These are phyloP conservation scores for Epichloe baconii DNA, from an alignment of 2,329 filamentous ascomycete genomes.

Conservation along the genomic window DNA sequence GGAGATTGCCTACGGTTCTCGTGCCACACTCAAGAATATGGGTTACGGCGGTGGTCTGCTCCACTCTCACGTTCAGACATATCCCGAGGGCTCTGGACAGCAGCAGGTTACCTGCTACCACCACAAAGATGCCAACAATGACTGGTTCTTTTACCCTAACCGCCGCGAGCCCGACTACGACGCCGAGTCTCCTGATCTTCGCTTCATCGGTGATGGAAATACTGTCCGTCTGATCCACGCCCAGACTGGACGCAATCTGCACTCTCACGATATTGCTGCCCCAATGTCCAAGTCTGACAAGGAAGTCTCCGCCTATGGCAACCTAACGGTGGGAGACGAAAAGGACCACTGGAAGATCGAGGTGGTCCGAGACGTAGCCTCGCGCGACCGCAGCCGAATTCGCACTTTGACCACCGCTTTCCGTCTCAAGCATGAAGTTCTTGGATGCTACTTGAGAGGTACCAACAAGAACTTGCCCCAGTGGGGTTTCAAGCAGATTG, in stretches of 20 bases:
- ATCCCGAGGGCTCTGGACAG: constrained; percentile 82
- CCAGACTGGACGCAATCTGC: constrained; percentile 91
- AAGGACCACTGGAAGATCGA: constrained; percentile 97
- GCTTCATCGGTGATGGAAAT: constrained; percentile 68
- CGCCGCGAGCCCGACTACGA: constrained; percentile 63
- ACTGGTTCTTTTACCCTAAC: constrained; percentile 98
- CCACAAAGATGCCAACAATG: constrained; percentile 98
- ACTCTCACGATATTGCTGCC: constrained; percentile 83
- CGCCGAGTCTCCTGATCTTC: constrained; percentile 47
- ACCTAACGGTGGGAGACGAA: constrained; percentile 85
- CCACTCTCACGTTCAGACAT: constrained; percentile 93
- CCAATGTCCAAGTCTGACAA: constrained; percentile 79
- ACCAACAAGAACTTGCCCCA: constrained; percentile 94
- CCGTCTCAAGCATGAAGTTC: constrained; percentile 65
- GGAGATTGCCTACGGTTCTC: constrained; percentile 79
- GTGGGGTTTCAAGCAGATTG: constrained; percentile 99
- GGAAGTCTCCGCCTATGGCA: constrained; percentile 94
- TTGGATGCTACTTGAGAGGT: constrained; percentile 89
- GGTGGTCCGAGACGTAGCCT: constrained; percentile 80
- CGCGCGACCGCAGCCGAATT: constrained; percentile 69
- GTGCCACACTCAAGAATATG: constrained; percentile 96
- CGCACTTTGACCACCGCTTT: constrained; percentile 90
- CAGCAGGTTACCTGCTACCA: constrained; percentile 99
- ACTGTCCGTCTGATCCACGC: constrained; percentile 81
- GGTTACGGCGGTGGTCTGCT: constrained; percentile 93